These are phyloP conservation scores for Spatholobus suberectus DNA, from an alignment of 306 rosid species.

Conservation along the genomic window DNA sequence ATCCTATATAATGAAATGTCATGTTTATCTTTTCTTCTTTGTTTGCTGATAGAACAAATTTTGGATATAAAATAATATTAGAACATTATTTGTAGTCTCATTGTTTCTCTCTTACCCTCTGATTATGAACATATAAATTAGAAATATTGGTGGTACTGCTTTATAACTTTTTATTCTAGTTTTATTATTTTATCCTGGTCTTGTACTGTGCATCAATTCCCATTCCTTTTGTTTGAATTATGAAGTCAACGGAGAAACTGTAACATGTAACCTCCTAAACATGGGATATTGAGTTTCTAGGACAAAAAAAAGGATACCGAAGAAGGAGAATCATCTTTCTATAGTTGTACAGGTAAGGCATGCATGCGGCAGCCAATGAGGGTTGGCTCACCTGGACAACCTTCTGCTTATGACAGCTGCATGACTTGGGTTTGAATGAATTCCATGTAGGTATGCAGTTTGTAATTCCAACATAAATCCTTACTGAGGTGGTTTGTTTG, in stretches of 20 bases:
- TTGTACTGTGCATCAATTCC: not conserved
- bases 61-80: slow-evolving; percentile 21
- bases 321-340: not conserved
- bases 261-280: not conserved
- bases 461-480: not conserved
- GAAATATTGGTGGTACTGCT: not conserved
- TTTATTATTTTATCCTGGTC: not conserved
- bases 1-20: slow-evolving; percentile 25
- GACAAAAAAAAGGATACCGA: not conserved
- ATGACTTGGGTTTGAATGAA: not conserved
- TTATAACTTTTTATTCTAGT: not conserved
- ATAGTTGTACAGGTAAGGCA: not conserved
- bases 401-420: not conserved
- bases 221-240: slow-evolving; percentile 20
- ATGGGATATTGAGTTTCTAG: not conserved
- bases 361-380: not conserved
- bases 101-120: slow-evolving; percentile 15
- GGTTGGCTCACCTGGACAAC: not conserved
- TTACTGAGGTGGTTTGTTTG: not conserved
- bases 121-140: not conserved
- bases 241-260: slow-evolving; percentile 3
- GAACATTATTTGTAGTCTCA: not conserved
- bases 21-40: not conserved
- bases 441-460: not conserved
- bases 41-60: not conserved